Base-by-base conservation (phyloP, 2,329 filamentous ascomycete species). In the Didymella sp. region DNA sequence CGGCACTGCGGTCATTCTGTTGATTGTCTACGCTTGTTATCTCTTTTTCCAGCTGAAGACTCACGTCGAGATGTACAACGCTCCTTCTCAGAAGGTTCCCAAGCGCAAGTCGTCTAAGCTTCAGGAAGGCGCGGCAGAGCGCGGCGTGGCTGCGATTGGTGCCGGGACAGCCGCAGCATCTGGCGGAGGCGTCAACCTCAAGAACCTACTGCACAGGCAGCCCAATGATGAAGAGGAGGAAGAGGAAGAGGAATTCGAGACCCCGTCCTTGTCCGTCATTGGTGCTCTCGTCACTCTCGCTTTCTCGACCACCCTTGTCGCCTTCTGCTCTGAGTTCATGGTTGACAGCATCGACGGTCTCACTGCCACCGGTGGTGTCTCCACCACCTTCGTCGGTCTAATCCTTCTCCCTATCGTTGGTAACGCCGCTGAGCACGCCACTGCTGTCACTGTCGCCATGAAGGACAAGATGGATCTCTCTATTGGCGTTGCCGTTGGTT, bases 11-110 rank as follows among this genome's bases (percentile, higher is more conserved):
- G 79, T 97, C 59, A 92, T 97, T 60, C 83, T 97, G 4, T 83
- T 98, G 1, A 73, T 96, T 43, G 89, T 96, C 9, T 98, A 97
- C 74, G 87, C 77, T 46, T 89, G 85, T 54, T 97, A 96, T 70
- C 87, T 98, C 2, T 84, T 91, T 76, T 97, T 97, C 81, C 94
- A 97, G 76, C 87, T 98, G 57, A 91, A 92, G 74, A 93, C 93
- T 0, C 93, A 97, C 75, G 82, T 84, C 22, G 80, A 80, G 8
- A 88, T 96, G 73, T 97, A 96, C 81, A 91, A 89, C 73, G 86
- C 87, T 49, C 87, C 90, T 30, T 90, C 88, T 63, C 83, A 90
- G 66, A 96, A 96, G 76, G 89, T 90, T 0, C 85, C 87, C 2
- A 91, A 85, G 68, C 77, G 73, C 50, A 76, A 77, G 35, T 71